Conservation (phyloP, 139 green algal species). For the Chlorella sp. region DNA sequence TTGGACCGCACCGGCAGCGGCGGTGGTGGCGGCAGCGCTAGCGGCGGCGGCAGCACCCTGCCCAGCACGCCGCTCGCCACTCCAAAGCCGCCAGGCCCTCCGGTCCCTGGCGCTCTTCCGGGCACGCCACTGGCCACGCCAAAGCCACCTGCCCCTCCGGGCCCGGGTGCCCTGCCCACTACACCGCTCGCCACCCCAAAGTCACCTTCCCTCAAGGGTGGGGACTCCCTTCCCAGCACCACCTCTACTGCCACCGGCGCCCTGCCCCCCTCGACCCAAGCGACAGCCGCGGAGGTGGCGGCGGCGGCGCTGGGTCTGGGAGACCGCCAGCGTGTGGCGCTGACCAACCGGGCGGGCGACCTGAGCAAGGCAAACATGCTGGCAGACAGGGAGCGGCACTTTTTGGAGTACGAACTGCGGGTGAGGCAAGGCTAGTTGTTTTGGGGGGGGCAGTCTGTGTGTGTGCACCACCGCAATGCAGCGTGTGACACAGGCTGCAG, state of each 20-base stretch:
- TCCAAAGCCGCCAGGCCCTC: neutral
- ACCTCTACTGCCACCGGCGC: neutral
- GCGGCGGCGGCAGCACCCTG: neutral
- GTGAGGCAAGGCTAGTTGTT: neutral
- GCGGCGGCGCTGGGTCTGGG: neutral
- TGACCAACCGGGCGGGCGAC: neutral
- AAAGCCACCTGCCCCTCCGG: no score
- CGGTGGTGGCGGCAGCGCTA: neutral
- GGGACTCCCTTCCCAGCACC: neutral
- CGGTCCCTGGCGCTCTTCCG: no score
- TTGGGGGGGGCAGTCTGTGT: neutral
- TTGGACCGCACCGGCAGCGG: neutral
- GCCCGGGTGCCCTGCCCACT: neutral
- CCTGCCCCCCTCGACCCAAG: no score
- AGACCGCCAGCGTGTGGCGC: neutral
- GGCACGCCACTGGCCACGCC: no score
- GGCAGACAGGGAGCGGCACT: constrained; percentile 15
- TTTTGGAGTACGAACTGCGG: neutral
- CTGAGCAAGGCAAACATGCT: constrained; percentile 14
- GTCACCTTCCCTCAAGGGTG: no score
- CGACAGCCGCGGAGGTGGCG: no score
- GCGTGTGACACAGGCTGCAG: neutral
- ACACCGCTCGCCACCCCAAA: neutral
- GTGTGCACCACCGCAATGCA: neutral
- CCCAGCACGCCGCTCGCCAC: neutral